Evolutionary conservation across 495 filamentous ascomycete species (phyloP), one percentile per base, ranked within the genome.

Genomic region (Pyrenula massariospora): DNA sequence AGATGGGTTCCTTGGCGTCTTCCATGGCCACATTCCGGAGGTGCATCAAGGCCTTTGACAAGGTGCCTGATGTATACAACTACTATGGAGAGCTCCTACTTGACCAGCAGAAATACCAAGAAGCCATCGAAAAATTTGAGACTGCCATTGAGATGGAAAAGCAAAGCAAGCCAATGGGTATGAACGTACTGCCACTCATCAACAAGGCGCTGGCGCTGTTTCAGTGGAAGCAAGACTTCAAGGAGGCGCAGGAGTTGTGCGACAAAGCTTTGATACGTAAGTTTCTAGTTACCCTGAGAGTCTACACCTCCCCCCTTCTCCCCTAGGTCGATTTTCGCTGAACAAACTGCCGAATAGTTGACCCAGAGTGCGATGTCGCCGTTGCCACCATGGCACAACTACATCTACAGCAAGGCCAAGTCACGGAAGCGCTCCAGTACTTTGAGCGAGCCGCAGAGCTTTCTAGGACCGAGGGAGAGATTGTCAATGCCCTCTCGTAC

Each of bases 331-430:
- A 57, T 23, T n/a, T 3, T 24, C 2, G 53, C 5, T 53, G 54
- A 5, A 49, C 2, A 19, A 47, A n/a, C 10, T 50, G 36, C 54
- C 61, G 76, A 55, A 62, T 60, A 96, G 91, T 99, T 65, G 93
- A 99, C 65, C 93, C 94, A 25, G 93, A 99, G 68, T 97, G 93
- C 66, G 93, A 99, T 66, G 97, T 99, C 64, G 93, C 93, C 52
- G 93, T 99, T 21, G 93, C 94, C 49, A 99, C 93, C 49, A 97
- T 99, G 93, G 93, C 93, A 3, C 93, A 99, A 70, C 78, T 99
- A n/a, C 83, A 97, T 24, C 79, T 99, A 21, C 94, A 99, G 67
- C 93, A 97, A 73, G 92, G 92, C 65, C 95, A 96, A 74, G 94
- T 97, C 42, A 88, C 84, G 20, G 88, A 96, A 57, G 93, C 93